These are phyloP conservation scores for Sanguinoderma infundibulare DNA, from an alignment of 1,284 basidiomycete species.

Conservation along the genomic window DNA sequence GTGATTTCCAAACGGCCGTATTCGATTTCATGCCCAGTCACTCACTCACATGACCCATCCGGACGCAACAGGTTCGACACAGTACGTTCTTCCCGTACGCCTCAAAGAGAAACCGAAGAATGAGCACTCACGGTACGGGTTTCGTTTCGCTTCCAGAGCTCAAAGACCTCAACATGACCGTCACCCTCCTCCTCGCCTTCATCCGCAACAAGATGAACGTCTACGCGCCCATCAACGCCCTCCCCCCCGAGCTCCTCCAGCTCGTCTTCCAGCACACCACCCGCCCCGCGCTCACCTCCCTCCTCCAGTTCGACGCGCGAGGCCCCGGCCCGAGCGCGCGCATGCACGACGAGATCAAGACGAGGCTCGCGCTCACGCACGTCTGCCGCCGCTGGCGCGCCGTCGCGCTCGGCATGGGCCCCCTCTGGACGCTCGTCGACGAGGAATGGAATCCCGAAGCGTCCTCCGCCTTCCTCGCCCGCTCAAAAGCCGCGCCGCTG, in stretches of 20 bases:
- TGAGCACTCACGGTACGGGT: background rate
- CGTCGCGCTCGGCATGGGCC: constrained; percentile 15
- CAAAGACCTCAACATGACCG: constrained; percentile 9
- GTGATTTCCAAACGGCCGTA: no score
- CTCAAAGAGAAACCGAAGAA: background rate
- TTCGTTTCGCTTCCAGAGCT: constrained; percentile 7
- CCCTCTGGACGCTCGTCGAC: constrained; percentile 21
- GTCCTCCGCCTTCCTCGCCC: constrained; percentile 6
- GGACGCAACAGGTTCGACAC: background rate
- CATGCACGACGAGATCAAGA: background rate
- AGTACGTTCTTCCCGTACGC: background rate
- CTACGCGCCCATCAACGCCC: constrained; percentile 14
- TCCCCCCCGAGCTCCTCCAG: constrained; percentile 21
- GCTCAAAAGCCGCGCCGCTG: constrained; percentile 14
- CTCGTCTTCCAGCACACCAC: constrained; percentile 16
- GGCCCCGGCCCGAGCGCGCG: constrained; percentile 6
- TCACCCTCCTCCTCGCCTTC: constrained; percentile 14
- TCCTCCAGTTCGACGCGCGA: constrained; percentile 4
- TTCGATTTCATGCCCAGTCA: background rate
- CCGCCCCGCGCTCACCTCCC: constrained; percentile 1
- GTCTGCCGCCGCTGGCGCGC: constrained; percentile 24
- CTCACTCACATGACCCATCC: background rate
- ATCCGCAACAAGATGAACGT: constrained; percentile 14
- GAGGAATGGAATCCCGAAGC: background rate
- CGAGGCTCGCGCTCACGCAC: constrained; percentile 8